Conservation (phyloP, 805 yeast genomes). For the Yarrowia porcina region DNA sequence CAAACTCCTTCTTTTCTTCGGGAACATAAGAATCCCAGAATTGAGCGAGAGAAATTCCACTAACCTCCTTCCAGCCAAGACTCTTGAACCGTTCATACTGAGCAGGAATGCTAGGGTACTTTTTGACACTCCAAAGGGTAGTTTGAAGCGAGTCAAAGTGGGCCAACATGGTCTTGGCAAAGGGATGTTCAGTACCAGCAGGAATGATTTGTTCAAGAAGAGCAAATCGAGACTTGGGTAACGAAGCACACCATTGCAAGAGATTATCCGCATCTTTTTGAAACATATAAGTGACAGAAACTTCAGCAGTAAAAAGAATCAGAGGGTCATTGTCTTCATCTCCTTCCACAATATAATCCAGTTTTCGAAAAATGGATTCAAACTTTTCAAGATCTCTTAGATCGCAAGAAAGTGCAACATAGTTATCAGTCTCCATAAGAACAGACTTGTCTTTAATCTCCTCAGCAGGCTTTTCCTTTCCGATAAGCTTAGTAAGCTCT, state of each 20-base stretch:
- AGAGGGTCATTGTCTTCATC: slow-evolving; percentile 26
- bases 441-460: slow-evolving; percentile 14
- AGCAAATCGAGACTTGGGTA: slow-evolving; percentile 56
- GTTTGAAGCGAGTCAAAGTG: slow-evolving; percentile 66
- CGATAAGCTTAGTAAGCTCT: slow-evolving; percentile 49
- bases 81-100: slow-evolving; percentile 51
- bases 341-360: slow-evolving; percentile 5
- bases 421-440: slow-evolving; percentile 43
- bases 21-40: slow-evolving; percentile 54
- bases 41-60: slow-evolving; percentile 49
- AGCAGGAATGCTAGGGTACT: slow-evolving; percentile 50
- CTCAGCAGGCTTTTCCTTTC: slow-evolving; percentile 38
- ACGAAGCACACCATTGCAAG: slow-evolving; percentile 47
- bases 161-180: slow-evolving; percentile 68
- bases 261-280: slow-evolving; percentile 63
- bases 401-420: slow-evolving; percentile 65
- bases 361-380: slow-evolving; percentile 14
- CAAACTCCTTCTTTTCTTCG: slow-evolving; percentile 40
- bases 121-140: slow-evolving; percentile 62
- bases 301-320: slow-evolving; percentile 70
- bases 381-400: slow-evolving; percentile 47
- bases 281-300: slow-evolving; percentile 76
- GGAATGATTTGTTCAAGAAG: slow-evolving; percentile 73
- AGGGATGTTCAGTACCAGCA: slow-evolving; percentile 58
- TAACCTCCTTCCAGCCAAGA: slow-evolving; percentile 44